Base-by-base conservation (phyloP, 2,329 filamentous ascomycete genomes). In the Paecilomyces fulvus region DNA sequence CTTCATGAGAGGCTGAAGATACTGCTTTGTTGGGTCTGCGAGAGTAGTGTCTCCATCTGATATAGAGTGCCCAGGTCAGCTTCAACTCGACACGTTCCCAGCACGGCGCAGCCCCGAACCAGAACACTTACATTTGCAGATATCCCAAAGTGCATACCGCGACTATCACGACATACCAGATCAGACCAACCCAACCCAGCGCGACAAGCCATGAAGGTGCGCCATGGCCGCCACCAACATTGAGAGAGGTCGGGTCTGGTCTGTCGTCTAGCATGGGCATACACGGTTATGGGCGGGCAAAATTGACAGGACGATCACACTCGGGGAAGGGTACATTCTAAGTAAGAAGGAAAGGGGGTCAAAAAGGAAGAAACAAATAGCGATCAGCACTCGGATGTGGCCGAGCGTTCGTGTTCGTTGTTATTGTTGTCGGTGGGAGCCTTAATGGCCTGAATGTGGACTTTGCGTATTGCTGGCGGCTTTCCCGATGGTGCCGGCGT, bases 131-230 rank as follows among this genome's bases (percentile, higher is more conserved):
- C 83, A 87, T 74, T 67, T 84, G 82, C 54, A 75, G 70, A 66
- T 82, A 80, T 53, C 84, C 84, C 64, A 86, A 76, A 48, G 72
- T 70, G 65, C 80, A 83, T 43, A 87, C 82, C 23, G 75, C 61
- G 61, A 78, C 74, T 56, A 86, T 81, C 55, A 77, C 72, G 51
- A 76, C 60, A 63, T 81, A 84, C 82, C 82, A 85, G 60, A 78
- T 72, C 61, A 84, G 68, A 61, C 69, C 69, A 49, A 73, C 64
- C 70, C 78, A 80, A 61, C 73, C 75, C 57, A 71, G 65, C 31
- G 74, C 77, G 61, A 78, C 65, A 52, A 75, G 62, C 67, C 64
- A 65, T 51, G 58, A 58, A 30, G 64, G 57, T n/a, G 8, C 56
- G 52, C 48, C 56, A 57, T 59, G 56, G 49, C 58, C 55, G 56